Evolutionary conservation across 2,329 filamentous ascomycete genomes (phyloP).

Genomic region (Chaetomium olivaceum): DNA sequence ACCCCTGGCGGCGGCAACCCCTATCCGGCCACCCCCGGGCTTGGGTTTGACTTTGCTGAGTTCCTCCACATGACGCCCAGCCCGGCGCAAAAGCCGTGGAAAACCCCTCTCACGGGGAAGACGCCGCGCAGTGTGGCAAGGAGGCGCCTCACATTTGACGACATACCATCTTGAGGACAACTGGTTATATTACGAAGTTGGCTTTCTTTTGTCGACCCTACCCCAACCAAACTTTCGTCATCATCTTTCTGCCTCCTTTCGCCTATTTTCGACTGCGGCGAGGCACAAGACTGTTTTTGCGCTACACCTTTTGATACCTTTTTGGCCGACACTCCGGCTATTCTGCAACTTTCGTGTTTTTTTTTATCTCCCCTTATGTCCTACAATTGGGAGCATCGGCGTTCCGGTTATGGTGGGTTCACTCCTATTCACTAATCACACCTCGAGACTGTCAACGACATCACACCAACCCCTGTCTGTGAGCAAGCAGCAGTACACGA

Average conservation of each 20-base stretch:
- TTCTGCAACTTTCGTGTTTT: not conserved
- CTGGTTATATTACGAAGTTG: not conserved
- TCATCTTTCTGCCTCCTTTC: not conserved
- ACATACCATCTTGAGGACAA: slow-evolving; percentile 36
- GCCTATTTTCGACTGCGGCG: not conserved
- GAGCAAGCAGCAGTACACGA: slow-evolving; percentile 13
- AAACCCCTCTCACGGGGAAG: slow-evolving; percentile 64
- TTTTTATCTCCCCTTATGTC: not conserved
- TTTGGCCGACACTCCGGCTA: not conserved
- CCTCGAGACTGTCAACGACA: slow-evolving; percentile 6
- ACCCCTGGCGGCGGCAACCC: slow-evolving; percentile 70
- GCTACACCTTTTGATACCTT: not conserved
- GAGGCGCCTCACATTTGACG: slow-evolving; percentile 80
- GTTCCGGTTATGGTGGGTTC: slow-evolving; percentile 15
- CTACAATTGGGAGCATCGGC: slow-evolving; percentile 13
- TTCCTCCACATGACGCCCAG: slow-evolving; percentile 98
- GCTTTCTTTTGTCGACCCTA: not conserved
- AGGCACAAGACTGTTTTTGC: not conserved
- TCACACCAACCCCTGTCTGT: not conserved
- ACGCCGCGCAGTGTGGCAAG: slow-evolving; percentile 68
- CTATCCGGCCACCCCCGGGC: slow-evolving; percentile 75
- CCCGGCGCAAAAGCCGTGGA: slow-evolving; percentile 87
- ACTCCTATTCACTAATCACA: not conserved
- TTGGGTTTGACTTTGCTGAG: slow-evolving; percentile 88
- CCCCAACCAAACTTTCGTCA: not conserved